Evolutionary conservation across 176 grass and related monocot genomes (phyloP), one percentile per base, ranked within the genome.

Genomic region (Triticum dicoccoides): DNA sequence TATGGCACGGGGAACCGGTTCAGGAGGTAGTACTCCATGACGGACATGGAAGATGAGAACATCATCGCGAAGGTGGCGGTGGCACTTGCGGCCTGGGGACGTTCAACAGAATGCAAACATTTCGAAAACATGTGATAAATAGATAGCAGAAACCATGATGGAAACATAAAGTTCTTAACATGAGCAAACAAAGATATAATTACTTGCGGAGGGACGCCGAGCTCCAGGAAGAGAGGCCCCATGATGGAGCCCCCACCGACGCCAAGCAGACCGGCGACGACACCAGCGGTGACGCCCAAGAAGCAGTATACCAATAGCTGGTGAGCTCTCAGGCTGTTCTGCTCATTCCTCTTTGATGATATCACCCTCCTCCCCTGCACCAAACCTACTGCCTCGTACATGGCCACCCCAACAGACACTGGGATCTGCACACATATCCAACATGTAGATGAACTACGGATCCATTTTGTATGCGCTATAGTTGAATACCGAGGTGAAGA

Each of bases 1-100:
- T 95, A 93, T 70, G 89, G 89, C 39, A 98, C 85, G 0, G 91
- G 93, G 62, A 95, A 95, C 4, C 93, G 81, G 9, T 88, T 76
- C 61, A 94, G 35, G 73, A 98, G 91, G 79, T 94, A 92, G 85
- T 94, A 98, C 62, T 98, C 91, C 7, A 98, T 66, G 5, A 89
- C 90, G 0, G 91, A 92, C 90, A 98, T 94, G 39, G 93, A 95
- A 17, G 91, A 93, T 11, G 96, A 98, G 85, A 98, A 98, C 82
- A 89, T 95, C 93, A 97, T 97, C 18, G 91, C 84, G 82, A 97
- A 97, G 32, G 92, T 97, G 30, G 92, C 89, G 2, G 91, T 97
- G 6, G 90, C 95, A 82, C 95, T 97, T 29, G 92, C 88, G 30
- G 95, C 95, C 95, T 94, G 73, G 41, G 1, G 27, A 4, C 37